Evolutionary conservation across 441 rosid species (phyloP).

Genomic region (Adansonia madagascariensis): DNA sequence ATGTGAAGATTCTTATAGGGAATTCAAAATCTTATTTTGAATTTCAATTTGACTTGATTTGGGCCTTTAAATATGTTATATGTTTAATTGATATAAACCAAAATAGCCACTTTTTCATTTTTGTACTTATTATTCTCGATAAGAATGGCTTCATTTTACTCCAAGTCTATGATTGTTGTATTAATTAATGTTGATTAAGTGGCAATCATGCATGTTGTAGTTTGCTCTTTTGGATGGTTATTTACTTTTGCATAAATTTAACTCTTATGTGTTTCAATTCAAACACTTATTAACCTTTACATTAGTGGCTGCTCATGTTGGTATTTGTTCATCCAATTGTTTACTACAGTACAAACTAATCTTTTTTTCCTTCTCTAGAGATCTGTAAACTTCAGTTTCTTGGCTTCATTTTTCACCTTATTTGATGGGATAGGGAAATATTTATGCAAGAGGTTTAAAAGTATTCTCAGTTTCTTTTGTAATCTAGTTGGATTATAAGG

Average conservation of each 20-base stretch:
- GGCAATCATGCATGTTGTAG: not conserved
- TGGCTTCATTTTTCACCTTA: not conserved
- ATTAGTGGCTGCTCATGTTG: not conserved
- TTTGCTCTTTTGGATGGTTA: not conserved
- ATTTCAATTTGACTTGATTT: too few species aligned
- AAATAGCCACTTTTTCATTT: not conserved
- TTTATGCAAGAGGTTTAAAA: constrained; percentile 67
- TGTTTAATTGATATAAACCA: not conserved
- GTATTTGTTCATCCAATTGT: not conserved
- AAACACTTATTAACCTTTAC: not conserved
- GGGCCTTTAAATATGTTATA: too few species aligned
- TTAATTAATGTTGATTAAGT: not conserved
- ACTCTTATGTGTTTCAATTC: not conserved
- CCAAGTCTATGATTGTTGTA: not conserved
- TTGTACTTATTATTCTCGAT: not conserved
- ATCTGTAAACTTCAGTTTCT: constrained; percentile 4
- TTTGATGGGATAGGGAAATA: constrained; percentile 77
- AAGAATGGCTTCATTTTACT: too few species aligned
- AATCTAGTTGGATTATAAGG: constrained; percentile 89
- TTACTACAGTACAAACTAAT: not conserved
- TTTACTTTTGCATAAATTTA: not conserved
- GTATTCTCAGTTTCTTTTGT: constrained; percentile 72
- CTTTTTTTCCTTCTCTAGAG: not conserved
- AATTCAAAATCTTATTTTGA: too few species aligned
- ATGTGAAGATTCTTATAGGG: too few species aligned